A percentile compares a stretch with the other conserved stretches of the same genome.
phyloP scores from a whole-genome alignment of 129 eudicot genomes.

The Gnaphalium uliginosum region DNA sequence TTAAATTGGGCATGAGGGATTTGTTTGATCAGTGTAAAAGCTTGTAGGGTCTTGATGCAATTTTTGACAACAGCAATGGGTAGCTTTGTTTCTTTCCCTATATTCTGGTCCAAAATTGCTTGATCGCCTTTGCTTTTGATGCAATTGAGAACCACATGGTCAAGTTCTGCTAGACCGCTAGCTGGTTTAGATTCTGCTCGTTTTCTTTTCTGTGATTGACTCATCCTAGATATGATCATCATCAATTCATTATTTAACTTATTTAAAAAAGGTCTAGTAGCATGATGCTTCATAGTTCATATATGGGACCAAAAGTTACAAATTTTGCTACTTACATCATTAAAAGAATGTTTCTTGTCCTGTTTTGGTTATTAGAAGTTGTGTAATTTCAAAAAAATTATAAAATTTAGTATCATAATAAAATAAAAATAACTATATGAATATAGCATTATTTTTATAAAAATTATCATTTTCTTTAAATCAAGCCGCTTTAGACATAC shows the following conservation, averaged over 20 bases:
- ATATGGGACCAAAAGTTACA: too few relatives aligned
- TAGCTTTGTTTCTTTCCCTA: constrained; percentile 2
- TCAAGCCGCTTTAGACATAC: too few relatives aligned
- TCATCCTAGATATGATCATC: constrained; percentile 24
- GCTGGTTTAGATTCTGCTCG: constrained; percentile 24
- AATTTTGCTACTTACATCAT: too few relatives aligned
- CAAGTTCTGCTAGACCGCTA: constrained; percentile 30
- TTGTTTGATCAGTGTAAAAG: constrained; percentile 43
- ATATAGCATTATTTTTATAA: too few relatives aligned
- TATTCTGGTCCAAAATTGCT: background rate
- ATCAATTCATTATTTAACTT: background rate
- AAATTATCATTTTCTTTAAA: too few relatives aligned
- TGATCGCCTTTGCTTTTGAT: constrained; percentile 10
- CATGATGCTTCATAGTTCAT: background rate
- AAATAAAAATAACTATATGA: too few relatives aligned
- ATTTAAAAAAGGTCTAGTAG: background rate
- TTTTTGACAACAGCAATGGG: background rate
- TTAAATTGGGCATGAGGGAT: constrained; percentile 38
- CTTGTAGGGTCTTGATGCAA: constrained; percentile 17
- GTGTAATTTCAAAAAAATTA: too few relatives aligned
- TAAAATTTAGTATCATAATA: too few relatives aligned
- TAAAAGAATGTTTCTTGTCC: too few relatives aligned
- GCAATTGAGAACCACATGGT: constrained; percentile 17
- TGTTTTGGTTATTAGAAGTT: too few relatives aligned
- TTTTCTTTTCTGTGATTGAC: constrained; percentile 42